Evolutionary conservation across 768 basidiomycete genomes (phyloP).

Genomic region (Naganishia vishniacii): DNA sequence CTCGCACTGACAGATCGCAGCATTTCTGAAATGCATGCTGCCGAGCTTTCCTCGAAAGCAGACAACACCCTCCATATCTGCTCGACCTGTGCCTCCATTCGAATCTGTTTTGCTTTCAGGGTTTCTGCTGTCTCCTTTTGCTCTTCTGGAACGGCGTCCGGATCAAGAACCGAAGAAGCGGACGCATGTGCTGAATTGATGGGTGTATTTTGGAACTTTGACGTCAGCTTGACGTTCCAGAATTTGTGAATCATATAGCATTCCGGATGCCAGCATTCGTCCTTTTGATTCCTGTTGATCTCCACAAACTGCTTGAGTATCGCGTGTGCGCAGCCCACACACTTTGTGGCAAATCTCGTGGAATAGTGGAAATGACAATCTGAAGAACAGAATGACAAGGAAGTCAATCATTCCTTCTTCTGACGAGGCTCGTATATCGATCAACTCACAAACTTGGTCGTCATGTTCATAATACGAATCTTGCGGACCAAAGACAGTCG

Average conservation of each 20-base stretch:
- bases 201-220: constrained; percentile 44
- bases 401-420: too few species aligned
- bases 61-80: constrained; percentile 98
- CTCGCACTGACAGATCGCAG: constrained; percentile 92
- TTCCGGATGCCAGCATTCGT: constrained; percentile 99
- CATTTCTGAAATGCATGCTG: constrained; percentile 99
- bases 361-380: constrained; percentile 98
- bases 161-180: constrained; percentile 40
- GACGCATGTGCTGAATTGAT: constrained; percentile 43
- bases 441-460: constrained; percentile 68
- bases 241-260: constrained; percentile 99
- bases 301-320: constrained; percentile 99
- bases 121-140: constrained; percentile 67
- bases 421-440: neutral
- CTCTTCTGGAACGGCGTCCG: constrained; percentile 69
- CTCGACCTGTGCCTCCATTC: constrained; percentile 96
- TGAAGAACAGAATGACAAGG: constrained; percentile 17
- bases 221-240: constrained; percentile 84
- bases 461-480: constrained; percentile 99
- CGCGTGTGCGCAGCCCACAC: constrained; percentile 92
- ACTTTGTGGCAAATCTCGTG: constrained; percentile 95
- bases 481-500: constrained; percentile 91
- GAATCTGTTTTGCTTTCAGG: constrained; percentile 79
- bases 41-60: constrained; percentile 97
- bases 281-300: constrained; percentile 94